Base-by-base conservation (phyloP, 306 rosid species). In the Rosa chinensis region DNA sequence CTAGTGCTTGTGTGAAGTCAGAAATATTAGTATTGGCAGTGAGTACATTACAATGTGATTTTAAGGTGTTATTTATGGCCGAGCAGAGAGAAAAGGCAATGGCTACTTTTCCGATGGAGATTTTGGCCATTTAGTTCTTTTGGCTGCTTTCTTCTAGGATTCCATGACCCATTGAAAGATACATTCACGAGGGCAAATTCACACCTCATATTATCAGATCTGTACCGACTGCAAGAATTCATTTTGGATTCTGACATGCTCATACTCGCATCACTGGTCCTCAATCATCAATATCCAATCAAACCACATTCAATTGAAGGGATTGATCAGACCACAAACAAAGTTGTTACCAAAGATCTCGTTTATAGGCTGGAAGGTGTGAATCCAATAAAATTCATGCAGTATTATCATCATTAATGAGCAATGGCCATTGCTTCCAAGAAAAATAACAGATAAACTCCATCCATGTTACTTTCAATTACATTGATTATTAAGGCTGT, bases 401-500 rank as follows among this genome's bases (percentile, higher is more conserved):
- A 77, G 48, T 48, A 75, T 39, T 25, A 84, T 66, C 77, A 77
- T 75, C 75, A 52, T 77, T 86, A 75, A 77, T 72, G 76, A 77
- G 77, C 81, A 66, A 43, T 44, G 74, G 67, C 61, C 72, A 81
- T 76, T 45, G 82, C 86, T 80, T 82, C 83, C 87, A 83, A 61
- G 82, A 81, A 73, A 49, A 74, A 78, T 44, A 70, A 66, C 72
- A 78, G 62, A 55, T 45, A 70, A 88, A 76, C 81, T 89, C 77
- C 85, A 80, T 84, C 85, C 78, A 82, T 55, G 80, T 79, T 48
- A 82, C 80, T 87, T 83, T 86, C 88, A 73, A 86, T 83, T 84
- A 80, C 89, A 89, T 86, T 94, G 82, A 88, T 94, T 94, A 88
- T 89, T 87, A 83, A 79, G 89, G 85, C 83, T 83, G 81, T 78